Evolutionary conservation across 2,329 filamentous ascomycete genomes (phyloP).

Genomic region (Alternaria burnsii): DNA sequence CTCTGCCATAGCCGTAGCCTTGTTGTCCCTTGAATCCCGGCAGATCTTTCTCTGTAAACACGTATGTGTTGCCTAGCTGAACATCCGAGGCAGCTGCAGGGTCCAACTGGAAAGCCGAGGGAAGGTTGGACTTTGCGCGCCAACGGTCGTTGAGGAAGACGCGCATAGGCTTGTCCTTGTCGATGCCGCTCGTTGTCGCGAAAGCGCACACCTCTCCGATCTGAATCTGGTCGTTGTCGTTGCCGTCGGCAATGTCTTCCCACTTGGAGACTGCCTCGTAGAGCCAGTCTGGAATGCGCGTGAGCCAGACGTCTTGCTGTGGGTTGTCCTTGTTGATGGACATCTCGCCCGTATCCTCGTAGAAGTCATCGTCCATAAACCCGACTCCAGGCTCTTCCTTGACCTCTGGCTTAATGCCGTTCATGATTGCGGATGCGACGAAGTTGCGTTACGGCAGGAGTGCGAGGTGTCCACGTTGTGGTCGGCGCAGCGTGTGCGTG

Average conservation of each 20-base stretch:
- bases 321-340: constrained; percentile 40
- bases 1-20: constrained; percentile 33
- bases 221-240: constrained; percentile 50
- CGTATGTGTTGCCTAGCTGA: constrained; percentile 82
- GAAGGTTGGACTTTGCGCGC: constrained; percentile 75
- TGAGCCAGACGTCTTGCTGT: constrained; percentile 47
- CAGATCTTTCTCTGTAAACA: constrained; percentile 94
- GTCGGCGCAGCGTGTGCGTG: neutral
- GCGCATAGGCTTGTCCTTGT: constrained; percentile 63
- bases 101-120: constrained; percentile 86
- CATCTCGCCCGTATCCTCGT: constrained; percentile 56
- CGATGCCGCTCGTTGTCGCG: constrained; percentile 37
- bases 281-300: constrained; percentile 52
- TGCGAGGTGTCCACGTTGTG: neutral
- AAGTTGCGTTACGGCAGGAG: neutral
- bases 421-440: constrained; percentile 36
- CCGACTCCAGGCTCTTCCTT: constrained; percentile 51
- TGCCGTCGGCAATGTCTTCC: constrained; percentile 45
- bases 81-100: constrained; percentile 61
- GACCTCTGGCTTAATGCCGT: constrained; percentile 53
- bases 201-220: constrained; percentile 49
- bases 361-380: constrained; percentile 54
- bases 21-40: constrained; percentile 69
- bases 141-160: constrained; percentile 71
- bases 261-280: constrained; percentile 50